phyloP scores from a whole-genome alignment of 1,284 basidiomycete genomes.

The Trametes pubescens region DNA sequence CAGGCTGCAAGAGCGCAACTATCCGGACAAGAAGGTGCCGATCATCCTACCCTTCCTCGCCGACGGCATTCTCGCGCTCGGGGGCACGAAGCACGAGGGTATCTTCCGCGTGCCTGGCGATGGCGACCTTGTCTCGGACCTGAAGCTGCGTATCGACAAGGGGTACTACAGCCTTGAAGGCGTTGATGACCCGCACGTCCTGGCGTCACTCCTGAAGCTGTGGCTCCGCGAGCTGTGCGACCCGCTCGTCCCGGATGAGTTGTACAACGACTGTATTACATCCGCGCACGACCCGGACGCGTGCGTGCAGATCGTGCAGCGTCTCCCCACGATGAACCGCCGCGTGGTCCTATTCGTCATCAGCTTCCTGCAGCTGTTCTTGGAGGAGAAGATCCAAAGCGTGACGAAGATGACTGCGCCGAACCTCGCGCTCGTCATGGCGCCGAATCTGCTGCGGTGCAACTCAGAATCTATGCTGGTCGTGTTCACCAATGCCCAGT shows the following conservation, averaged over 20 bases:
- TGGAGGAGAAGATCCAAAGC: constrained; percentile 74
- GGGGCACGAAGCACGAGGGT: constrained; percentile 85
- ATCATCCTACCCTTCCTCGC: constrained; percentile 93
- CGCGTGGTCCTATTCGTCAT: constrained; percentile 87
- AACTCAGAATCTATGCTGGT: constrained; percentile 83
- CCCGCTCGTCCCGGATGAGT: constrained; percentile 85
- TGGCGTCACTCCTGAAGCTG: constrained; percentile 88
- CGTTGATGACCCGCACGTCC: constrained; percentile 88
- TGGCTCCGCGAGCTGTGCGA: constrained; percentile 92
- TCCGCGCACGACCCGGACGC: constrained; percentile 70
- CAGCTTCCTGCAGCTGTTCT: constrained; percentile 89
- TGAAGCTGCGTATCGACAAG: constrained; percentile 88
- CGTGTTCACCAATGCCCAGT: constrained; percentile 91
- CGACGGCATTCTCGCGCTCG: constrained; percentile 88
- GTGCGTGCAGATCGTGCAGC: constrained; percentile 77
- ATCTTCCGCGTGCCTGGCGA: constrained; percentile 94
- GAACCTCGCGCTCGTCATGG: constrained; percentile 85
- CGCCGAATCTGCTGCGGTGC: constrained; percentile 87
- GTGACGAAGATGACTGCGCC: constrained; percentile 89
- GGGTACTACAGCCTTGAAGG: constrained; percentile 90
- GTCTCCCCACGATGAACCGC: constrained; percentile 84
- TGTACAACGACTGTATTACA: constrained; percentile 88
- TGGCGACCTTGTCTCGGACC: constrained; percentile 82
- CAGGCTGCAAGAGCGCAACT: constrained; percentile 83
- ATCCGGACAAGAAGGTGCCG: constrained; percentile 85